Conservation (phyloP, 805 yeast genomes). For the Candida sonorensis region DNA sequence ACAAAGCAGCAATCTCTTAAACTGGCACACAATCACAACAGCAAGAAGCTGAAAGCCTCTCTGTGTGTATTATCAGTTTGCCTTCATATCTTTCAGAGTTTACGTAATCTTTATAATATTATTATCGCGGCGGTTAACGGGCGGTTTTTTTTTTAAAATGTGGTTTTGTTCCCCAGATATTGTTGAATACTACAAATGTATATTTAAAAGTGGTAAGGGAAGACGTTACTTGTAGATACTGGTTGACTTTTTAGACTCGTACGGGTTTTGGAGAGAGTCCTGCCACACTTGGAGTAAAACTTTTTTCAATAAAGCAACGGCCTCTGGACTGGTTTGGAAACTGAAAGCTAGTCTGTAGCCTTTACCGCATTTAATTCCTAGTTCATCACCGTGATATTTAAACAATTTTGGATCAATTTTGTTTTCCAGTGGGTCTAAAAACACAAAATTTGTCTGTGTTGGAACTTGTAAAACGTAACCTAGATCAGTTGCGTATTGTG, state of each 20-base stretch:
- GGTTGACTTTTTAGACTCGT: constrained; percentile 6
- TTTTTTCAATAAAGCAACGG: constrained; percentile 49
- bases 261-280: constrained; percentile 48
- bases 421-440: constrained; percentile 50
- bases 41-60: too few species aligned
- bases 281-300: constrained; percentile 53
- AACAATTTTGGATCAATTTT: constrained; percentile 45
- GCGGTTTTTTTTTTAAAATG: too few species aligned
- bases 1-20: too few species aligned
- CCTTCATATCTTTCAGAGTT: too few species aligned
- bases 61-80: too few species aligned
- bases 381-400: constrained; percentile 37
- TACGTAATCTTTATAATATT: too few species aligned
- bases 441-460: constrained; percentile 78
- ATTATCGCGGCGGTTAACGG: too few species aligned
- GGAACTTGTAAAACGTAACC: constrained; percentile 66
- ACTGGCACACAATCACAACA: too few species aligned
- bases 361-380: constrained; percentile 52
- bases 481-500: constrained; percentile 41
- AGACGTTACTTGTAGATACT: constrained; percentile 1
- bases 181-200: too few species aligned
- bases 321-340: constrained; percentile 50
- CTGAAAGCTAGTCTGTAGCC: constrained; percentile 82
- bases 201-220: too few species aligned
- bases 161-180: too few species aligned